Conservation (phyloP, 345 rosid species). For the Linum trigynum region DNA sequence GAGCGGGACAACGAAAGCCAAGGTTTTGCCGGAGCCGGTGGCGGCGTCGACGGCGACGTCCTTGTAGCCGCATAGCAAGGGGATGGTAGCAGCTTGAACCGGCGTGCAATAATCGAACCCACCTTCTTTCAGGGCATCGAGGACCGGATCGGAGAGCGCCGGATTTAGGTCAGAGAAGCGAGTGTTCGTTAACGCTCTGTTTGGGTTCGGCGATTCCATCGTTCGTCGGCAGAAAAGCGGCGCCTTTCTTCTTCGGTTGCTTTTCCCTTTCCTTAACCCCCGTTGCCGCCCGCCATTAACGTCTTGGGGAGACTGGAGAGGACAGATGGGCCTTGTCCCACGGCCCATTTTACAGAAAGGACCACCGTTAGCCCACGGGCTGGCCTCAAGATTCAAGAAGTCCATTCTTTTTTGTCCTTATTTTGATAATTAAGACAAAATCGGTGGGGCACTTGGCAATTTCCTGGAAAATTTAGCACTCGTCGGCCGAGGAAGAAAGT, state of each 20-base stretch:
- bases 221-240: neutral
- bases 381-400: too few species aligned
- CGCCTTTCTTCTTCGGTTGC: neutral
- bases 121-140: conserved; percentile 39
- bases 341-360: too few species aligned
- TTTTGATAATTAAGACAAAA: too few species aligned
- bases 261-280: too few species aligned
- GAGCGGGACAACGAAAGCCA: conserved; percentile 71
- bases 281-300: too few species aligned
- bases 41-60: conserved; percentile 94
- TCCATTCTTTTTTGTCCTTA: too few species aligned
- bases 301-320: too few species aligned
- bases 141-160: conserved; percentile 47
- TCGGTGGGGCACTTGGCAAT: too few species aligned
- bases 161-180: conserved; percentile 79
- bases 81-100: conserved; percentile 84
- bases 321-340: too few species aligned
- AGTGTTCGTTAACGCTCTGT: conserved; percentile 58
- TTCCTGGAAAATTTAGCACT: too few species aligned
- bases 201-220: conserved; percentile 22
- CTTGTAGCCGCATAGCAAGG: conserved; percentile 70
- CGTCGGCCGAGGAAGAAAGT: too few species aligned
- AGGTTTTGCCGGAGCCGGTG: conserved; percentile 92
- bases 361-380: too few species aligned
- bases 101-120: conserved; percentile 90